Conservation (phyloP, 2,329 filamentous ascomycete species). For the Fusarium brevicatenulatum region DNA sequence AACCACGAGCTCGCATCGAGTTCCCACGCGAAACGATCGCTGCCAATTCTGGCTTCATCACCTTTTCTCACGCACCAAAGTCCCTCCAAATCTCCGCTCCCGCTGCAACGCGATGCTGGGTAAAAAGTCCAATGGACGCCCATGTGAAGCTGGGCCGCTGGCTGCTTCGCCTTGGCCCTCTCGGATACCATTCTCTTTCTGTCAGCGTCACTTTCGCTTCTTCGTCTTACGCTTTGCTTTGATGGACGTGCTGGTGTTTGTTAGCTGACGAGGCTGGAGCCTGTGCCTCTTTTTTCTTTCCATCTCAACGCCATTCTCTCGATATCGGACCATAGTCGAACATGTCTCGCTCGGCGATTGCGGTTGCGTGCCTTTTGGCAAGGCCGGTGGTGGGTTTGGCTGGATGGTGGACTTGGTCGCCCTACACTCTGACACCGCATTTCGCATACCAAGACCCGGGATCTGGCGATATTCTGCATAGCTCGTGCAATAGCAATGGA, state of each 20-base stretch:
- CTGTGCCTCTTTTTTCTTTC: background rate
- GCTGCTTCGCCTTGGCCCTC: background rate
- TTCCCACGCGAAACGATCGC: conserved; percentile 5
- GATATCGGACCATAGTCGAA: background rate
- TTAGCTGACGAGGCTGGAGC: background rate
- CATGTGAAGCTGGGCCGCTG: background rate
- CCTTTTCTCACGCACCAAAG: conserved; percentile 5
- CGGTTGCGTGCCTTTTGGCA: conserved; percentile 7
- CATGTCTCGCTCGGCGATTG: conserved; percentile 11
- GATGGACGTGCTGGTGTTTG: conserved; percentile 8
- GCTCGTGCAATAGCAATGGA: conserved; percentile 33
- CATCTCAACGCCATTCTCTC: background rate
- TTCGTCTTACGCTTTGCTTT: background rate
- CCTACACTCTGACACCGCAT: conserved; percentile 24
- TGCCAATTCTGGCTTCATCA: conserved; percentile 7
- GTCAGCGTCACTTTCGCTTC: conserved; percentile 4
- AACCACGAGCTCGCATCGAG: background rate
- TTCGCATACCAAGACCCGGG: conserved; percentile 36
- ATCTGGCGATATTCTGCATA: conserved; percentile 32
- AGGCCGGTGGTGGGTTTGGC: conserved; percentile 19
- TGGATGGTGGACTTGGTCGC: conserved; percentile 36
- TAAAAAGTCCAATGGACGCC: background rate
- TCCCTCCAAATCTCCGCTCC: conserved; percentile 1
- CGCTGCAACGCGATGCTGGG: background rate
- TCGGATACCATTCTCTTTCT: background rate